Conservation (phyloP, 164 flowering plant species). For the Euptelea pleiosperma region DNA sequence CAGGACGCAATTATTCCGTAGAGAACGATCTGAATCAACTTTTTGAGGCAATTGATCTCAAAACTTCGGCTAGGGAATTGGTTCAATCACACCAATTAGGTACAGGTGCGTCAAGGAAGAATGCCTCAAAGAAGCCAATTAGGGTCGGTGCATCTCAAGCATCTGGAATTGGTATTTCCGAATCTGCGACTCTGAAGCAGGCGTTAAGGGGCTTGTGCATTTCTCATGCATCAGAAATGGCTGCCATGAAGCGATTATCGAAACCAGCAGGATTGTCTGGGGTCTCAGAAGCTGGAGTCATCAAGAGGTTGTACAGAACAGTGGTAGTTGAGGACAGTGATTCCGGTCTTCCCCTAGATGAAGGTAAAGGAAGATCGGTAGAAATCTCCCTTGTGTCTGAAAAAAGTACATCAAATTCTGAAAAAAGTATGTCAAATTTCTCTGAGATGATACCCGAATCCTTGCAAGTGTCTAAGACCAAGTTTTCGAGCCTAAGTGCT, state of each 20-base stretch:
- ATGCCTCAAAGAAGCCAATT: constrained; percentile 66
- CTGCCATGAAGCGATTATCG: constrained; percentile 68
- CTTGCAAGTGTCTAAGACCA: constrained; percentile 16
- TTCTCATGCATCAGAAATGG: constrained; percentile 93
- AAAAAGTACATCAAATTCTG: constrained; percentile 24
- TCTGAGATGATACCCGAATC: constrained; percentile 27
- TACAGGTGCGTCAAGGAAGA: constrained; percentile 34
- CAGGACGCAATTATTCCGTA: constrained; percentile 37
- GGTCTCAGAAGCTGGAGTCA: constrained; percentile 50
- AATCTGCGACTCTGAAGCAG: constrained; percentile 74
- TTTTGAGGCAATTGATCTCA: constrained; percentile 52
- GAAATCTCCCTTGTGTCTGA: constrained; percentile 70
- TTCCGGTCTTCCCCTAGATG: constrained; percentile 31
- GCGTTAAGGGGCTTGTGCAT: constrained; percentile 84
- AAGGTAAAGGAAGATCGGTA: constrained; percentile 42
- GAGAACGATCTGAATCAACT: constrained; percentile 65
- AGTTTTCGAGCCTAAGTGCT: constrained; percentile 20
- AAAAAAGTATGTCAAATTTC: constrained; percentile 19
- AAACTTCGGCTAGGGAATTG: constrained; percentile 28
- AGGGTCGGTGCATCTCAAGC: constrained; percentile 47
- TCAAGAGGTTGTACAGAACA: constrained; percentile 53
- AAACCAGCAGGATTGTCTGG: constrained; percentile 44
- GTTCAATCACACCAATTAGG: constrained; percentile 24
- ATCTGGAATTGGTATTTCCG: constrained; percentile 71
- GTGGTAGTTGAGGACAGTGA: constrained; percentile 54